These are phyloP conservation scores for Paradendryphiella salina DNA, from an alignment of 2,329 filamentous ascomycete genomes.

Conservation along the genomic window DNA sequence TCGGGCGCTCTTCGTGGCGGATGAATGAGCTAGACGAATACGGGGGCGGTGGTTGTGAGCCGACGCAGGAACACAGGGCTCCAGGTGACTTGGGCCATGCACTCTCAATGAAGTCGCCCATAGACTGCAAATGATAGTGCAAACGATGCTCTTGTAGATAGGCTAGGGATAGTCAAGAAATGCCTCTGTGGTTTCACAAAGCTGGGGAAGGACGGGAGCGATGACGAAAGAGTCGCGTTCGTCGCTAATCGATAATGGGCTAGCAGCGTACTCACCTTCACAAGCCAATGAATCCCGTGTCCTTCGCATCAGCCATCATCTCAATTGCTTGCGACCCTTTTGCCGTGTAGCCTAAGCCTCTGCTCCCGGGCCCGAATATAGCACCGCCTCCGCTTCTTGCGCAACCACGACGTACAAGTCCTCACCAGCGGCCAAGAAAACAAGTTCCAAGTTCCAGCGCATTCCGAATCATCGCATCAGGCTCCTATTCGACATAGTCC, in stretches of 20 bases:
- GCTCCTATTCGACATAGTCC: conserved; percentile 21
- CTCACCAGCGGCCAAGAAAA: neutral
- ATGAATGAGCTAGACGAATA: neutral
- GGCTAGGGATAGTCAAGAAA: neutral
- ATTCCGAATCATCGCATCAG: conserved; percentile 23
- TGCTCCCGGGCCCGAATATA: neutral
- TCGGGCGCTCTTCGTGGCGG: neutral
- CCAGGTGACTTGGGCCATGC: neutral
- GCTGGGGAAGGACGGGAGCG: conserved; percentile 19
- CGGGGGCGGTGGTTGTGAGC: too few species aligned
- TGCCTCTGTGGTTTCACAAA: conserved; percentile 1
- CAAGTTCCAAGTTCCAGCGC: conserved; percentile 15
- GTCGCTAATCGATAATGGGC: conserved; percentile 21
- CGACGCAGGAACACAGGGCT: neutral
- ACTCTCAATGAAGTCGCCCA: neutral
- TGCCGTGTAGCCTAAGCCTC: conserved; percentile 7
- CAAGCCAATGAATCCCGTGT: conserved; percentile 25
- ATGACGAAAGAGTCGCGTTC: conserved; percentile 24
- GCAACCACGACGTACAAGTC: conserved; percentile 1
- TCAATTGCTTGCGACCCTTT: conserved; percentile 10
- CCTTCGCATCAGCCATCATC: conserved; percentile 12
- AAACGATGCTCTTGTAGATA: neutral
- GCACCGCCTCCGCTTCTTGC: neutral
- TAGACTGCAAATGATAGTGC: neutral
- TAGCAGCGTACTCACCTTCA: conserved; percentile 26